Conservation (phyloP, 176 grass and related monocot species). For the Zizania latifolia region DNA sequence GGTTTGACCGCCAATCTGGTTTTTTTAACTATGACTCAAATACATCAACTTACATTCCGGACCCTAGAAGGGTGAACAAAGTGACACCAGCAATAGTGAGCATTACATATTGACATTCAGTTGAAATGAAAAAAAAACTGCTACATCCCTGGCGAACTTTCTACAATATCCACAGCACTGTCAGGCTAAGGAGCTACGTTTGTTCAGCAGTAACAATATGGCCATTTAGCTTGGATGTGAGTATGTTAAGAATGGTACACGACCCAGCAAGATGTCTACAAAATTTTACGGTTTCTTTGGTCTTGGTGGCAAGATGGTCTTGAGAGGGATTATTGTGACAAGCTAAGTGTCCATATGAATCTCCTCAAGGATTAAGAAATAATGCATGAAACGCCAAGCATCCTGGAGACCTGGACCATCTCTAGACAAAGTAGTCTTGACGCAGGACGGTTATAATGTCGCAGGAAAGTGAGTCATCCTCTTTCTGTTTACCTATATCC, state of each 20-base stretch:
- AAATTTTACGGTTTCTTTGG: conserved; percentile 13
- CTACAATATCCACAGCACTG: conserved; percentile 2
- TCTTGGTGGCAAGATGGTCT: conserved; percentile 8
- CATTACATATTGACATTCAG: conserved; percentile 22
- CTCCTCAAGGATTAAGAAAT: neutral
- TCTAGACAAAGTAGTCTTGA: conserved; percentile 86
- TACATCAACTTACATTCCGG: neutral
- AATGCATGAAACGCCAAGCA: neutral
- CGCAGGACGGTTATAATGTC: conserved; percentile 67
- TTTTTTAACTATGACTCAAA: too few relatives aligned
- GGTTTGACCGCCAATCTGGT: too few relatives aligned
- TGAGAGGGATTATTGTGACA: neutral
- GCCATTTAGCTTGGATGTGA: neutral
- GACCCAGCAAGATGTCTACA: conserved; percentile 13
- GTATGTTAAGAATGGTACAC: neutral
- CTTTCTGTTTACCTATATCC: conserved; percentile 53
- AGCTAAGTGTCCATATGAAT: neutral
- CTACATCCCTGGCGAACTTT: conserved; percentile 7
- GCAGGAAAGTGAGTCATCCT: conserved; percentile 57
- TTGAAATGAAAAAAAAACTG: neutral
- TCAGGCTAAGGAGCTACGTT: neutral
- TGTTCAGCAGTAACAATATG: neutral
- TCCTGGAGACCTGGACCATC: neutral
- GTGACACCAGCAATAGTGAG: neutral
- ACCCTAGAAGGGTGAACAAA: neutral